A percentile compares a stretch with the other conserved stretches of the same genome.
These are phyloP conservation scores for Penicillium paneum DNA, from an alignment of 2,329 filamentous ascomycete species.

Conservation along the genomic window DNA sequence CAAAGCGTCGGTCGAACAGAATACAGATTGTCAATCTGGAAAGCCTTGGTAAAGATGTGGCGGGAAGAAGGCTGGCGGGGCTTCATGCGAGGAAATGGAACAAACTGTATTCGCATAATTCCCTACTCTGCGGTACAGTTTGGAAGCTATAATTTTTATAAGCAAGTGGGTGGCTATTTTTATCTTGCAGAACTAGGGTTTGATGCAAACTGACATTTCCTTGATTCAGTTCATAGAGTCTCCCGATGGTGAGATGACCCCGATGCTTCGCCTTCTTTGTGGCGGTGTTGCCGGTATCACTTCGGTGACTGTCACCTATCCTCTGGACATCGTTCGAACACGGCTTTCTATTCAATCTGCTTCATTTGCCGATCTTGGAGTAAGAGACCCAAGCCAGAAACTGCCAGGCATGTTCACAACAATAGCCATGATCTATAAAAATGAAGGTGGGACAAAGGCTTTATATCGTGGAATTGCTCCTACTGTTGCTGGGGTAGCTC, in stretches of 20 bases:
- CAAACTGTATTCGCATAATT: conserved; percentile 96
- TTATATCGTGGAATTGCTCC: conserved; percentile 94
- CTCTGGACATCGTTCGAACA: conserved; percentile 94
- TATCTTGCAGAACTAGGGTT: background rate
- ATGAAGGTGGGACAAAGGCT: conserved; percentile 77
- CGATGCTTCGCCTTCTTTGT: conserved; percentile 76
- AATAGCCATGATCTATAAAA: conserved; percentile 78
- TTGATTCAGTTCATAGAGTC: conserved; percentile 67
- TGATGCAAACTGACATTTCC: conserved; percentile 11
- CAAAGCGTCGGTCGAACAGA: conserved; percentile 87
- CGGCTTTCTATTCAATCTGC: conserved; percentile 93
- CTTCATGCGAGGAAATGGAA: conserved; percentile 97
- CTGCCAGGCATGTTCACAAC: conserved; percentile 92
- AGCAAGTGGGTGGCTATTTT: conserved; percentile 62
- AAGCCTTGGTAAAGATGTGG: conserved; percentile 93
- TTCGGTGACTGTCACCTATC: conserved; percentile 91
- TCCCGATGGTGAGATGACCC: conserved; percentile 69
- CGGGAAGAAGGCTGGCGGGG: conserved; percentile 93
- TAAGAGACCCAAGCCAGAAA: conserved; percentile 56
- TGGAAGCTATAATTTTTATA: conserved; percentile 97
- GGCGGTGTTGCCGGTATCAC: conserved; percentile 91
- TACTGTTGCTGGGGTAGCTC: conserved; percentile 90
- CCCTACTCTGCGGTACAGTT: conserved; percentile 98
- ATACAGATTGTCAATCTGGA: conserved; percentile 87
- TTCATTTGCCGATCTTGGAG: conserved; percentile 77